Evolutionary conservation across 768 basidiomycete species (phyloP), one percentile per base, ranked within the genome.

Genomic region (Naganishia friedmannii): DNA sequence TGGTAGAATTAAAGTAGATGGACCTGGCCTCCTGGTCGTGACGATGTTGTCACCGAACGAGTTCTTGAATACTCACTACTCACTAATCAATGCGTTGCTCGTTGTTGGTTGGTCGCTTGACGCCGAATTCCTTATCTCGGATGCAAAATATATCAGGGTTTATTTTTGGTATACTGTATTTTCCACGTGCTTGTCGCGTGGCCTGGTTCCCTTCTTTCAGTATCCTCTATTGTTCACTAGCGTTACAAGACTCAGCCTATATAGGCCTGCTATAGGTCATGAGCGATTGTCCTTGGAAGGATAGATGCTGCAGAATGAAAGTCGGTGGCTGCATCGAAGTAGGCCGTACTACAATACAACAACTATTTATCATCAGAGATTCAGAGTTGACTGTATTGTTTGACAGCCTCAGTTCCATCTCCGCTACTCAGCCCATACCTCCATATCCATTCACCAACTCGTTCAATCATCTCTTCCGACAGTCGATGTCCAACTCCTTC

Each of bases 401-500:
- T 2, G n/a, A 23, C 60, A 12, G 60, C n/a, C 19, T 4, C 28
- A 19, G 10, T 29, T 29, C 2, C 31, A 0, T 55, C 45, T 13
- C 28, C 68, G 29, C 70, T 70, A 31, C 70, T 72, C 67, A 80
- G 34, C 1, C 74, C 75, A 73, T 73, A 77, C 42, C 66, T 65
- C 75, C 76, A 77, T 0, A 83, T 66, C 74, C 81, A 83, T 12
- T 74, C 77, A 12, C 76, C 76, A 17, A 78, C 72, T 72, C 84
- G 83, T 53, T 78, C 77, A 48, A 87, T 77, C 91, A 92, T 92
- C 69, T 82, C 81, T 6, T 82, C 79, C 7, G 88, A 87, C 73
- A 85, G 86, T 37, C 83, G 83, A 76, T 93, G 91, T 4, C 88
- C 89, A 1, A 85, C 85, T 5, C 84, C 85, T 5, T 83, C 83